These are phyloP conservation scores for Kwoniella pini DNA, from an alignment of 768 basidiomycete species.

Conservation along the genomic window DNA sequence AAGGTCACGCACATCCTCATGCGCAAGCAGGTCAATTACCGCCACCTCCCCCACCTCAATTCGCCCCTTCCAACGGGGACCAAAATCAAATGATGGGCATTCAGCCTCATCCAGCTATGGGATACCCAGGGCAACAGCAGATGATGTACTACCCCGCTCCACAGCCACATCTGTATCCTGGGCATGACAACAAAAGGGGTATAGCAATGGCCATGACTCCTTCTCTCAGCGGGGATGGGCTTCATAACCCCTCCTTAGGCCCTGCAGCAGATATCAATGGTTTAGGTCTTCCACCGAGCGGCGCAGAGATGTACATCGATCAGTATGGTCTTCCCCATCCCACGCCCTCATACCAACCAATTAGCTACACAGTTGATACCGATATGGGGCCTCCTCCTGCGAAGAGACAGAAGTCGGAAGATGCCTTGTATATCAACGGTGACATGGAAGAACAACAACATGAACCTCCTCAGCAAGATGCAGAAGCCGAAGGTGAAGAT, in stretches of 20 bases:
- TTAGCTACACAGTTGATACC: conserved; percentile 14
- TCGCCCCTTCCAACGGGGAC: conserved; percentile 21
- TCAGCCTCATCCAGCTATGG: conserved; percentile 30
- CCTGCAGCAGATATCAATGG: conserved; percentile 44
- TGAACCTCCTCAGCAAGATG: conserved; percentile 13
- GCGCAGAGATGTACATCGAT: conserved; percentile 46
- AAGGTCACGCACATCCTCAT: conserved; percentile 18
- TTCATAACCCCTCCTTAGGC: conserved; percentile 18
- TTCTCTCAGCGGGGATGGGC: conserved; percentile 14
- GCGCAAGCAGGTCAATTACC: conserved; percentile 16
- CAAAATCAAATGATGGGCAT: conserved; percentile 34
- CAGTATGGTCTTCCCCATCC: conserved; percentile 48
- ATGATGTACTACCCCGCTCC: conserved; percentile 31
- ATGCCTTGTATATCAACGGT: conserved; percentile 21
- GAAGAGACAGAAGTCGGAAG: conserved; percentile 33
- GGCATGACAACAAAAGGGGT: conserved; percentile 12
- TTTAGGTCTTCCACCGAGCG: conserved; percentile 30
- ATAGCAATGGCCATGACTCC: conserved; percentile 28
- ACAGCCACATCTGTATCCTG: conserved; percentile 11
- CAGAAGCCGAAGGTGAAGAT: conserved; percentile 15
- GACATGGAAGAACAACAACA: conserved; percentile 12
- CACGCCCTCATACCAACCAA: conserved; percentile 13
- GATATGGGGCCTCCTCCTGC: conserved; percentile 33
- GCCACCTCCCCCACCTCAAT: conserved; percentile 43
- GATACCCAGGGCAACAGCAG: conserved; percentile 55